A percentile compares a stretch with the other conserved stretches of the same genome.
Conservation (phyloP, 2,329 filamentous ascomycete species). For the Monosporascus sp. region DNA sequence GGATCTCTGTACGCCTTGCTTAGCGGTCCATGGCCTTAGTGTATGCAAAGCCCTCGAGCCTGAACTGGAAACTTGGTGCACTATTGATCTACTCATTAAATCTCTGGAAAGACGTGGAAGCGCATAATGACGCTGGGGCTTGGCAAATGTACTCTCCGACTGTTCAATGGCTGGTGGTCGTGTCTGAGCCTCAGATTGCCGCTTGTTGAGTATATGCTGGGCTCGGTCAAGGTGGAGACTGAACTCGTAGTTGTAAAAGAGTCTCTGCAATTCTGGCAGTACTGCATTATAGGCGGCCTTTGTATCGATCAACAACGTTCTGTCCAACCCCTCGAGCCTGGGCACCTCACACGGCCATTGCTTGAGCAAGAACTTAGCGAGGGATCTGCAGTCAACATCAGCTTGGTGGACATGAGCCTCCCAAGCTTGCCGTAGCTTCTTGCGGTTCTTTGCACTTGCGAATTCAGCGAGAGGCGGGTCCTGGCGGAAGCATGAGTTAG, state of each 20-base stretch:
- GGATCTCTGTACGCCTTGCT: too few species aligned
- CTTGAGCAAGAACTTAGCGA: slow-evolving; percentile 35
- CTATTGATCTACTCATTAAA: slow-evolving; percentile 10
- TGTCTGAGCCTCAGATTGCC: slow-evolving; percentile 17
- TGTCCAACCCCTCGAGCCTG: slow-evolving; percentile 19
- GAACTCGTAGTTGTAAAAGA: slow-evolving; percentile 43
- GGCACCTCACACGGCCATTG: slow-evolving; percentile 41
- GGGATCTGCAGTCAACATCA: slow-evolving; percentile 26
- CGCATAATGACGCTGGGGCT: slow-evolving; percentile 9
- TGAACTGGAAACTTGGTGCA: slow-evolving; percentile 1
- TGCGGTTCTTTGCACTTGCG: slow-evolving; percentile 23
- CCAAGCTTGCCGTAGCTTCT: slow-evolving; percentile 25
- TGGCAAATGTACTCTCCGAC: slow-evolving; percentile 11
- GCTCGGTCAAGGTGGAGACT: slow-evolving; percentile 36
- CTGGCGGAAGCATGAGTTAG: background rate
- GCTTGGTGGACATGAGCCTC: slow-evolving; percentile 23
- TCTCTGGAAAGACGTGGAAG: slow-evolving; percentile 11
- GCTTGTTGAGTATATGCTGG: slow-evolving; percentile 32
- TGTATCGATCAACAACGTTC: slow-evolving; percentile 30
- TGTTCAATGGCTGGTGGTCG: slow-evolving; percentile 8
- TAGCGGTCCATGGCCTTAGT: too few species aligned
- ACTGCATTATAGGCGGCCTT: slow-evolving; percentile 32
- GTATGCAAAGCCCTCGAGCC: too few species aligned
- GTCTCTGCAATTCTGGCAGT: slow-evolving; percentile 39
- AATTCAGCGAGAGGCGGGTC: slow-evolving; percentile 13